Percentiles rank a stretch among this genome's conserved stretches.
These are phyloP conservation scores for Phytophthora vignae DNA, from an alignment of 352 stramenopile species.

Conservation along the genomic window DNA sequence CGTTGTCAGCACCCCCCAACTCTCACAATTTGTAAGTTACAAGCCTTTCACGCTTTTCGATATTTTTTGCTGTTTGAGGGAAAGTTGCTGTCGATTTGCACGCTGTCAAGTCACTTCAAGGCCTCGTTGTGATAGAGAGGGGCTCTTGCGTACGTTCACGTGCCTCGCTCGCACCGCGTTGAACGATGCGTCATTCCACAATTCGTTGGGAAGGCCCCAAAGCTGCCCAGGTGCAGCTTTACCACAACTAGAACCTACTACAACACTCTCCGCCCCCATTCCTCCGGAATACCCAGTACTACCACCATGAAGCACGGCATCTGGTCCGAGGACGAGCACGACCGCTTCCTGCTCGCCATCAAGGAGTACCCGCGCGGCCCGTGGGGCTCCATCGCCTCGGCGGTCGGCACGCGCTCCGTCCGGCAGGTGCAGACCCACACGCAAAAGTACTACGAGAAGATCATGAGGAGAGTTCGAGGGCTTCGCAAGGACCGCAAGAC, in stretches of 20 bases:
- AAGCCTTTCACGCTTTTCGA: constrained; percentile 18
- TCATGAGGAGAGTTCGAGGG: constrained; percentile 63
- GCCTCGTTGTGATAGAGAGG: constrained; percentile 17
- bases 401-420: constrained; percentile 55
- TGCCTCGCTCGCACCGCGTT: not conserved
- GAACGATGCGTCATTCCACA: constrained; percentile 31
- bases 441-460: constrained; percentile 81
- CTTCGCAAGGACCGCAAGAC: constrained; percentile 68
- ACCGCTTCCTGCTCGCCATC: constrained; percentile 62
- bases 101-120: constrained; percentile 28
- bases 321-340: constrained; percentile 70
- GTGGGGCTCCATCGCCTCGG: constrained; percentile 51
- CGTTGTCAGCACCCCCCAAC: too few species aligned
- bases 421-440: constrained; percentile 76
- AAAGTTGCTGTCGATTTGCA: constrained; percentile 34
- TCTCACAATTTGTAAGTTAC: too few species aligned
- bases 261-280: constrained; percentile 9
- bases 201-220: constrained; percentile 26
- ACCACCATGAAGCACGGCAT: constrained; percentile 48
- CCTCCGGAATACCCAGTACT: constrained; percentile 13
- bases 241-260: constrained; percentile 12
- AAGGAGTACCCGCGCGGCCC: constrained; percentile 54
- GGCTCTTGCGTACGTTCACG: not conserved
- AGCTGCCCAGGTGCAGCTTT: constrained; percentile 10
- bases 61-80: constrained; percentile 44